Evolutionary conservation across 805 yeast species (phyloP), one percentile per base, ranked within the genome.

Genomic region (Ogataea methanolica): DNA sequence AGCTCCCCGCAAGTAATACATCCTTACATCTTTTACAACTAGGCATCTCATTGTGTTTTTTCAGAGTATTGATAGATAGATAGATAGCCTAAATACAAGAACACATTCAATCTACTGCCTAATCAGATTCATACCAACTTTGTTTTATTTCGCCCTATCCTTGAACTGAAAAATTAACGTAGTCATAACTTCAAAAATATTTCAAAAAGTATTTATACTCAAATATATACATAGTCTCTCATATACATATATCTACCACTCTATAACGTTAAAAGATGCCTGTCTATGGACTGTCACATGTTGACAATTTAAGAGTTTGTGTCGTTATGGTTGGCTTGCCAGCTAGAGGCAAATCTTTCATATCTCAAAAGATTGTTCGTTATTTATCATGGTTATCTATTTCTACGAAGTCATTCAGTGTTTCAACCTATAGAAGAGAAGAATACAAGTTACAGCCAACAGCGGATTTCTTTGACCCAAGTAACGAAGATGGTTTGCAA

Each of bases 301-400:
- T 82, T 34, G 88, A 82, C 57, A 84, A 85, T 61, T 75, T 85
- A 44, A 76, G 90, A 53, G 82, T 88, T 29, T 88, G 96, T 70
- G 96, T 88, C 37, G 83, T 88, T 17, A 86, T 88, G 87, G 94
- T 87, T 36, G 96, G 96, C 2, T 69, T 86, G 36, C 95, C 95
- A 12, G 92, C 94, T 14, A 78, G 98, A 48, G 99, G 99, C 3
- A 94, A 94, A 66, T 86, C 96, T 3, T 83, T 90, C 66, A 92
- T 94, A 52, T 90, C 98, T 3, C 96, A 90, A 63, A 94, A 92
- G 64, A 85, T 94, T 45, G 96, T 92, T 33, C 77, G 98, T 41
- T 94, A 92, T 62, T 74, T 94, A 45, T 82, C 90, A 33, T 94
- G 99, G 99, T 75, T 92, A 36, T 85, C 96, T 2, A 86, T 94